Evolutionary conservation across 495 filamentous ascomycete species (phyloP).

Genomic region (Aspergillus sparsus): DNA sequence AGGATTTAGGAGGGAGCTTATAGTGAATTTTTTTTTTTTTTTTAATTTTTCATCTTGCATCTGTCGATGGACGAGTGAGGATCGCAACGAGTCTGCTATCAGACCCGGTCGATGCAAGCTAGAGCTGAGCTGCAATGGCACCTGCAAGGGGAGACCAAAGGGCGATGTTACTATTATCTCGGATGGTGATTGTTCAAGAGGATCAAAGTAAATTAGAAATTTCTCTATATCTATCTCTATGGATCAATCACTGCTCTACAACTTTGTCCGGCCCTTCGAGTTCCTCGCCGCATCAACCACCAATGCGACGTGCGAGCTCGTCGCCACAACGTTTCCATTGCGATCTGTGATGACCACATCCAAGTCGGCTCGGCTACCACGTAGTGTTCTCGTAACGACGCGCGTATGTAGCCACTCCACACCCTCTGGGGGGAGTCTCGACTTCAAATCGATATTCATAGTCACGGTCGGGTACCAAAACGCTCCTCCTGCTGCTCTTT

Average conservation of each 20-base stretch:
- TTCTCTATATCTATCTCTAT: background rate
- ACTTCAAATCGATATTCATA: conserved; percentile 58
- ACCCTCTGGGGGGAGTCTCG: conserved; percentile 44
- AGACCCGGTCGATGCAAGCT: too few relatives aligned
- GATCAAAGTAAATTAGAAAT: too few relatives aligned
- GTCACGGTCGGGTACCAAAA: conserved; percentile 70
- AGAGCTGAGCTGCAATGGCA: too few relatives aligned
- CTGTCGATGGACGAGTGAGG: too few relatives aligned
- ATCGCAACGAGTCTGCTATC: too few relatives aligned
- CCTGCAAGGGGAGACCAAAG: too few relatives aligned
- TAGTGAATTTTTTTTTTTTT: too few relatives aligned
- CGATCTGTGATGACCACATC: conserved; percentile 54
- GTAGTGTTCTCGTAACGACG: conserved; percentile 47
- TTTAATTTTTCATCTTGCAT: too few relatives aligned
- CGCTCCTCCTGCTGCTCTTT: conserved; percentile 22
- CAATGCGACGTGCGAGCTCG: conserved; percentile 53
- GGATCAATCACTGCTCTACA: background rate
- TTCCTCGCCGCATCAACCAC: conserved; percentile 26
- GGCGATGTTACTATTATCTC: too few relatives aligned
- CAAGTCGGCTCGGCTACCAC: conserved; percentile 55
- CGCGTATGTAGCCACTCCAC: conserved; percentile 56
- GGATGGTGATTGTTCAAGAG: too few relatives aligned
- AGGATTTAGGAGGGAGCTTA: too few relatives aligned
- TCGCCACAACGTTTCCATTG: conserved; percentile 47
- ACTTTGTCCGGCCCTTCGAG: background rate